Evolutionary conservation across 2,329 filamentous ascomycete genomes (phyloP).

Genomic region (Aschersonia sp.): DNA sequence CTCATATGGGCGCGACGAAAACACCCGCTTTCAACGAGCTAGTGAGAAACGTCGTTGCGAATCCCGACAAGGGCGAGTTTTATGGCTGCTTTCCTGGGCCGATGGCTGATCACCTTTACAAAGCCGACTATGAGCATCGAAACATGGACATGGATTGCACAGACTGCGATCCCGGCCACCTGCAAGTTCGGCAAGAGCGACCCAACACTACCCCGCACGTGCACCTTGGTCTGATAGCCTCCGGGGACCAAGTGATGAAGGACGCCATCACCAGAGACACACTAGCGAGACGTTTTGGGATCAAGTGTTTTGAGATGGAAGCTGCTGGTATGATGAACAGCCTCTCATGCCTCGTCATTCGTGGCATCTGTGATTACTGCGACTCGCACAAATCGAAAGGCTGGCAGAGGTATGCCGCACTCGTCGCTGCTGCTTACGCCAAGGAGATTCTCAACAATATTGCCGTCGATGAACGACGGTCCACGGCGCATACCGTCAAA

Average conservation of each 20-base stretch:
- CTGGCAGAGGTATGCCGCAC: neutral
- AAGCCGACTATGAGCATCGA: neutral
- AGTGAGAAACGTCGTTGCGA: neutral
- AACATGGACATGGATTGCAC: neutral
- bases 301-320: slow-evolving; percentile 12
- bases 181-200: neutral
- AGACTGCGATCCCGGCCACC: neutral
- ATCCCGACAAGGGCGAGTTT: neutral
- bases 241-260: neutral
- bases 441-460: neutral
- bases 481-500: neutral
- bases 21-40: neutral
- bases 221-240: neutral
- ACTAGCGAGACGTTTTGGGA: neutral
- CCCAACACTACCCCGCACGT: neutral
- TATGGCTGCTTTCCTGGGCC: neutral
- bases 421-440: neutral
- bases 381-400: slow-evolving; percentile 17
- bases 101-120: neutral
- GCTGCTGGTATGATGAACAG: slow-evolving; percentile 10
- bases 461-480: neutral
- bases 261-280: neutral
- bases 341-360: slow-evolving; percentile 17
- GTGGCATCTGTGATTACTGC: slow-evolving; percentile 21
- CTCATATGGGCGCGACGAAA: neutral